These are phyloP conservation scores for Leccinum truebloodii DNA, from an alignment of 768 basidiomycete species.

Conservation along the genomic window DNA sequence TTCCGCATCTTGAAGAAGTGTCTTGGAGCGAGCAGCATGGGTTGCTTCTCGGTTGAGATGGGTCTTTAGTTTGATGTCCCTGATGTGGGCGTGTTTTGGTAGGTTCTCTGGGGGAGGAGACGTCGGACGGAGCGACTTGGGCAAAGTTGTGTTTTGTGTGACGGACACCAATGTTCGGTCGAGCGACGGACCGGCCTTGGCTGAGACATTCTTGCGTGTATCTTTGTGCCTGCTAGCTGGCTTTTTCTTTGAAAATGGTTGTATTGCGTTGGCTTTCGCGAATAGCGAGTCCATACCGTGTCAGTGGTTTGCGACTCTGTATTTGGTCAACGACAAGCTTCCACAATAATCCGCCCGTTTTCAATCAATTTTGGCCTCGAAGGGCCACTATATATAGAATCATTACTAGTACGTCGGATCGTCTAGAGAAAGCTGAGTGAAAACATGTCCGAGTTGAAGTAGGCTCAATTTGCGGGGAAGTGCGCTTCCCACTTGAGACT, in stretches of 20 bases:
- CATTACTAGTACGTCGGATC: too few species aligned
- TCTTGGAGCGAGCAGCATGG: constrained; percentile 61
- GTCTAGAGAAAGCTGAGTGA: too few species aligned
- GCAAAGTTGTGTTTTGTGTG: constrained; percentile 56
- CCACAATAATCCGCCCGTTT: too few species aligned
- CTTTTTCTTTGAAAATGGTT: constrained; percentile 47
- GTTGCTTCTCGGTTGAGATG: constrained; percentile 63
- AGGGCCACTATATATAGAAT: too few species aligned
- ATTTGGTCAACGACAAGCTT: background rate
- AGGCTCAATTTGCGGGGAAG: too few species aligned
- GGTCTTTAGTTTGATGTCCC: constrained; percentile 74
- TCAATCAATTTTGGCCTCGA: too few species aligned
- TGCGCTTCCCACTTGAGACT: too few species aligned
- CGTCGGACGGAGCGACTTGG: constrained; percentile 64
- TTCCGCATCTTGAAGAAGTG: constrained; percentile 68
- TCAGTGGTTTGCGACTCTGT: background rate
- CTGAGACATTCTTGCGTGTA: constrained; percentile 9
- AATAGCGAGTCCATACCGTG: constrained; percentile 64
- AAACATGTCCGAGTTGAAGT: too few species aligned
- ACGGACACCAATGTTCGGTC: constrained; percentile 63
- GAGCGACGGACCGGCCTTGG: constrained; percentile 27
- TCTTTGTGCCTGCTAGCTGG: constrained; percentile 26
- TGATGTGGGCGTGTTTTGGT: constrained; percentile 58
- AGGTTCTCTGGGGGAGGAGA: constrained; percentile 48
- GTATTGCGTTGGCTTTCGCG: constrained; percentile 63